Evolutionary conservation across 441 rosid species (phyloP), one percentile per base, ranked within the genome.

Genomic region (Rhodomyrtus psidioides): DNA sequence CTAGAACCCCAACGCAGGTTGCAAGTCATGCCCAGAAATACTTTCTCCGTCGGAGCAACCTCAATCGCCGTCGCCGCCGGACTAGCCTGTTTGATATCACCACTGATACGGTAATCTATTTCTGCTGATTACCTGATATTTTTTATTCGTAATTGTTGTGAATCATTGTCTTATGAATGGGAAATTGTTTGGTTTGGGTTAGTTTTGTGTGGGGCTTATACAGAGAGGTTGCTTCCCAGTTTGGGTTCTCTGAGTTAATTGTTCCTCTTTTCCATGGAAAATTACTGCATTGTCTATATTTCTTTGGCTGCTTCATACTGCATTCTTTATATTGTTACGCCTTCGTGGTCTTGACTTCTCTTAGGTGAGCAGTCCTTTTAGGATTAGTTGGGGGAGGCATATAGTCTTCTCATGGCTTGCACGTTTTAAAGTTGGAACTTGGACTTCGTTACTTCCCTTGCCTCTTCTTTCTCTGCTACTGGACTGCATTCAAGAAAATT

Each of bases 11-110:
- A 0, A 96, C 99, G 14, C 99, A 97, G 91, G 98, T 97, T 10
- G 99, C 99, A 14, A 97, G 99, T 53, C 99, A 97, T 39, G 99
- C 99, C 88, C 99, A 97, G 91, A 97, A 97, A 59, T 95, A 96
- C 88, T 97, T 94, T 65, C 96, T 94, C 82, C 93, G 98, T 53
- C 92, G 93, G 21, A 90, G 84, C 89, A 97, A 94, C 83, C 94
- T 94, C 86, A 96, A 93, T 65, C 95, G 98, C 83, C 97, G 98
- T 7, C 95, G 98, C 28, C 94, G 98, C 89, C 93, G 98, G 83
- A 95, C 98, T 88, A 97, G 99, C 90, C 96, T 97, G 89, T 97
- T 97, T 23, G 99, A 97, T 85, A 97, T 96, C 88, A 97, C 99
- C 23, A 93, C 98, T 2, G 98, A 94, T 70, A 88, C 95, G 87